Conservation (phyloP, 192 early-diverging fungal genomes). For the Tieghemiomyces parasiticus region DNA sequence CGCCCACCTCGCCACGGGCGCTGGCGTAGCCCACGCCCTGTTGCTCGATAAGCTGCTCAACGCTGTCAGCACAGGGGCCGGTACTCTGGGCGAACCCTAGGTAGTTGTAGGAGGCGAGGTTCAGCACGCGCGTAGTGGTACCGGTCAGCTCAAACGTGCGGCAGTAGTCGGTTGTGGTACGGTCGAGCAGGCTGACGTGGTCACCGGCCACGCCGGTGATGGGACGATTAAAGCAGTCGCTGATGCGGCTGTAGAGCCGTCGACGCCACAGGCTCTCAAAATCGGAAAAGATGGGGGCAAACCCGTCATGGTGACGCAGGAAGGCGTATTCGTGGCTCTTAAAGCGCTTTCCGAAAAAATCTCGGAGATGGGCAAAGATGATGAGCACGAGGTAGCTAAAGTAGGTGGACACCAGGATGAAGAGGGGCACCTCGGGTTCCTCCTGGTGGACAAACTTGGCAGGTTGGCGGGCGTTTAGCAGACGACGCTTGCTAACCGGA, state of each 20-base stretch:
- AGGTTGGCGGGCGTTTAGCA: not conserved
- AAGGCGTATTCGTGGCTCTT: slow-evolving; percentile 54
- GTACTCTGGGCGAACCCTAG: slow-evolving; percentile 88
- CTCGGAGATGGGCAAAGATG: slow-evolving; percentile 79
- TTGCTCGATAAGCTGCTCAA: slow-evolving; percentile 55
- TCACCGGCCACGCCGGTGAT: slow-evolving; percentile 86
- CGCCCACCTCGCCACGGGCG: slow-evolving; percentile 58
- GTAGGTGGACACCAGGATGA: slow-evolving; percentile 85
- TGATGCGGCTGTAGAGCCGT: slow-evolving; percentile 71
- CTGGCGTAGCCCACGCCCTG: slow-evolving; percentile 56
- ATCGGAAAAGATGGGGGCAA: slow-evolving; percentile 84
- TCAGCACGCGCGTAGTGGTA: slow-evolving; percentile 60
- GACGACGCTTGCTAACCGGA: not conserved
- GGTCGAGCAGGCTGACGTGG: slow-evolving; percentile 70
- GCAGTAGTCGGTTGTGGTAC: slow-evolving; percentile 74
- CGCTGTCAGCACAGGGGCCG: slow-evolving; percentile 90
- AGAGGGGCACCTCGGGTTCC: slow-evolving; percentile 58
- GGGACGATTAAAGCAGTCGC: slow-evolving; percentile 90
- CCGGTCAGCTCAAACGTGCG: slow-evolving; percentile 76
- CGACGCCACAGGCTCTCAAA: slow-evolving; percentile 95
- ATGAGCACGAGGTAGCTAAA: slow-evolving; percentile 89
- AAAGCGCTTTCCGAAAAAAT: slow-evolving; percentile 78
- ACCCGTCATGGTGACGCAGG: slow-evolving; percentile 60
- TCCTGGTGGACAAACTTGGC: slow-evolving; percentile 9
- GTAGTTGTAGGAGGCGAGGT: slow-evolving; percentile 96